Conservation (phyloP, 345 rosid species). For the Microcos paniculata region DNA sequence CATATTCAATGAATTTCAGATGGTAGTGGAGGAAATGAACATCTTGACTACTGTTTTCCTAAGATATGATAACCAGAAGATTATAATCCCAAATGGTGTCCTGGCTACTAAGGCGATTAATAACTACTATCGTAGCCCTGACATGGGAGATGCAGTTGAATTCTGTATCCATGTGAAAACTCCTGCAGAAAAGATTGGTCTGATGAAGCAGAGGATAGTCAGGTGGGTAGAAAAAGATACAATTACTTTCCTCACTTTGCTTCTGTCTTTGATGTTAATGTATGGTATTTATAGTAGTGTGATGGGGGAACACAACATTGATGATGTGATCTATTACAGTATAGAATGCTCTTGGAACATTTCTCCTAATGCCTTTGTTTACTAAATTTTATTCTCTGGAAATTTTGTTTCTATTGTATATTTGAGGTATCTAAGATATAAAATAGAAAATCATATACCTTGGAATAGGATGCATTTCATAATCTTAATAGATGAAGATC, state of each 20-base stretch:
- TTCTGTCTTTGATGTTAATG: neutral
- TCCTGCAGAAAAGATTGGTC: conserved; percentile 64
- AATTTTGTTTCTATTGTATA: too few relatives aligned
- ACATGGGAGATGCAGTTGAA: conserved; percentile 82
- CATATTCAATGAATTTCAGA: conserved; percentile 30
- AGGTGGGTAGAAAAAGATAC: conserved; percentile 33
- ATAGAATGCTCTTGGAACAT: too few relatives aligned
- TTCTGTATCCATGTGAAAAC: conserved; percentile 75
- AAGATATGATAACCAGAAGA: conserved; percentile 74
- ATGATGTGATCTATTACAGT: too few relatives aligned
- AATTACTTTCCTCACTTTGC: neutral
- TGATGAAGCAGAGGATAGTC: conserved; percentile 61
- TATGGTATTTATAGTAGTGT: too few relatives aligned
- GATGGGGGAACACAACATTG: too few relatives aligned
- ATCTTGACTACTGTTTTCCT: conserved; percentile 84
- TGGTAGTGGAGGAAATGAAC: conserved; percentile 98
- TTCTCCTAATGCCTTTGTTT: too few relatives aligned
- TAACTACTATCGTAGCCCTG: conserved; percentile 89
- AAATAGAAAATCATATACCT: too few relatives aligned
- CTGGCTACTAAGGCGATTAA: conserved; percentile 68
- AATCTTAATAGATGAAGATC: too few relatives aligned
- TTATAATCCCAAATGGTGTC: conserved; percentile 61
- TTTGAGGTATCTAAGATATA: too few relatives aligned
- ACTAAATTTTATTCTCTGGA: too few relatives aligned
- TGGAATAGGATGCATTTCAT: too few relatives aligned